Base-by-base conservation (phyloP, 129 eudicot genomes). In the Arctium lappa region DNA sequence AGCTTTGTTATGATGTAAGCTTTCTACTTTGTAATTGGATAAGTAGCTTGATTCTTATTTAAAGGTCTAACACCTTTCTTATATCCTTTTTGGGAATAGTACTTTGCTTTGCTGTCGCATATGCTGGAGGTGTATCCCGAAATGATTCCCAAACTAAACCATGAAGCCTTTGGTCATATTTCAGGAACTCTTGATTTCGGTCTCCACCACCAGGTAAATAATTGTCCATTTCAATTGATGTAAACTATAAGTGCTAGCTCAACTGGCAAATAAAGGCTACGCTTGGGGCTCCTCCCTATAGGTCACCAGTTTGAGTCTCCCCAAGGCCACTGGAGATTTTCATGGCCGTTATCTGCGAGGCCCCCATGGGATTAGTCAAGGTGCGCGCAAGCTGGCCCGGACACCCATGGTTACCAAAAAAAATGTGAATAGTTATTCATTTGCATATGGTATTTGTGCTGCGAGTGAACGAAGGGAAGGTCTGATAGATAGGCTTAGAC, bases 71-170 rank as follows among this genome's bases (percentile, higher is more conserved):
- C 78, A 8, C 33, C 53, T 62, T 78, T 75, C 70, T 53, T 81
- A 12, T 78, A 86, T 34, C 53, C 48, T 62, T 75, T 76, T 56
- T 34, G 74, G 76, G 75, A 73, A 75, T 88, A 95, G 99, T 90
- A 93, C 78, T 95, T 95, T 85, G 90, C 89, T 32, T 86, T 95
- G 87, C 83, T 95, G 84, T 95, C 99, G 15, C 98, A 95, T 84
- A 85, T 95, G 95, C 86, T 95, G 88, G 99, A 95, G 85, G 97
- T 93, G 71, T 91, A 95, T 84, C 99, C 99, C 22, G 98, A 95
- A 87, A 91, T 95, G 94, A 84, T 93, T 68, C 86, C 91, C 5
- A 92, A 93, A 83, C 82, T 95, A 82, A 95, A 85, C 79, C 65
- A 74, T 69, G 99, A 95, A 77, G 94, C 97, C 38, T 93, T 95